Conservation (phyloP, 2,329 filamentous ascomycete genomes). For the Arachnomyces sp. region DNA sequence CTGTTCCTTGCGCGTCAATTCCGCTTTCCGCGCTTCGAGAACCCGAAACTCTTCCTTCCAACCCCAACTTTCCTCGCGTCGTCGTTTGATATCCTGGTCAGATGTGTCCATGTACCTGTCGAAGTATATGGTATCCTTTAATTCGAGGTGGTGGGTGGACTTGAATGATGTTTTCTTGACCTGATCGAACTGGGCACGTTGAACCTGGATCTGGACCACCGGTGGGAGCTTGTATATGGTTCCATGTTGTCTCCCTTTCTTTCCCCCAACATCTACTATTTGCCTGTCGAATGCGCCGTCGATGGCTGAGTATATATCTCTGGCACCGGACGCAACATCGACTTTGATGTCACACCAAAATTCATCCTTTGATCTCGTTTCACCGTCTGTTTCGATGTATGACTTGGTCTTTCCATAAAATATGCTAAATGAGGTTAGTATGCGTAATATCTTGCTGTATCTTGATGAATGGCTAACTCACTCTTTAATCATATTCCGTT, state of each 20-base stretch:
- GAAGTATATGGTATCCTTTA: conserved; percentile 75
- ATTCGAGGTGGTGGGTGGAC: conserved; percentile 65
- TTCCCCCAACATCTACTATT: conserved; percentile 58
- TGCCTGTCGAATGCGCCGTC: conserved; percentile 79
- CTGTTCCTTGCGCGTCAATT: conserved; percentile 33
- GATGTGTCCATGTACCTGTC: conserved; percentile 72
- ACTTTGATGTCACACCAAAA: conserved; percentile 56
- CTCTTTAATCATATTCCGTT: conserved; percentile 70
- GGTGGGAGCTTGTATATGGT: conserved; percentile 71
- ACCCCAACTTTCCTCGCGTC: conserved; percentile 61
- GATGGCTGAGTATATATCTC: conserved; percentile 73
- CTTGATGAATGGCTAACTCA: conserved; percentile 23
- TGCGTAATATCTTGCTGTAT: conserved; percentile 8
- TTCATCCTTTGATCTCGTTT: conserved; percentile 45
- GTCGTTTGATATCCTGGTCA: conserved; percentile 46
- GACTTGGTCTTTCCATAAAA: conserved; percentile 43
- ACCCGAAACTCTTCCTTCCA: conserved; percentile 54
- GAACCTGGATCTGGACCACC: conserved; percentile 80
- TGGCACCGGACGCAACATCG: conserved; percentile 49
- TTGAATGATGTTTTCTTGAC: conserved; percentile 55
- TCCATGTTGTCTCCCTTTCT: conserved; percentile 54
- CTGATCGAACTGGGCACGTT: conserved; percentile 66
- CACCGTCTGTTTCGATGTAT: conserved; percentile 38
- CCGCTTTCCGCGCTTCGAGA: conserved; percentile 41
- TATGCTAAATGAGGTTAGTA: conserved; percentile 26